Evolutionary conservation across 1,284 basidiomycete species (phyloP).

Genomic region (Ustilago nuda): DNA sequence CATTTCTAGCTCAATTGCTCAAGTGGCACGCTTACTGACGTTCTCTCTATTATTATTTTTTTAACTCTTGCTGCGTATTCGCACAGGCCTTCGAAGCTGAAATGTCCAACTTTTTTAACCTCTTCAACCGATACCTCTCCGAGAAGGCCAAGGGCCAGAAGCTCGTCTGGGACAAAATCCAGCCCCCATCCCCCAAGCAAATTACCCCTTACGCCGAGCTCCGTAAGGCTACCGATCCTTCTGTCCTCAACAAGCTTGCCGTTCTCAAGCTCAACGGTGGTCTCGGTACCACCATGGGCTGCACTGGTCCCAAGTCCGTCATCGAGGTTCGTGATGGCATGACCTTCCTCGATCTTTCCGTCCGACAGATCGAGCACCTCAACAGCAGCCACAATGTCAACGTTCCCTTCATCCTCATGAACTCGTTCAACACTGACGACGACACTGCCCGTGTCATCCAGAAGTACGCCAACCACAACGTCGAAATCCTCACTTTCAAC

Average conservation of each 20-base stretch:
- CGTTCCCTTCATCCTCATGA: slow-evolving; percentile 99
- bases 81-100: slow-evolving; percentile 90
- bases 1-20: background rate
- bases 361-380: slow-evolving; percentile 91
- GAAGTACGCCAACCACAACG: slow-evolving; percentile 88
- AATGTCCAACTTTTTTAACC: slow-evolving; percentile 98
- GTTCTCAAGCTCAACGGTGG: slow-evolving; percentile 99
- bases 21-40: background rate
- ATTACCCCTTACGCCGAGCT: slow-evolving; percentile 89
- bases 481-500: slow-evolving; percentile 79
- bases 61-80: background rate
- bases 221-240: slow-evolving; percentile 62
- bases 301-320: slow-evolving; percentile 76
- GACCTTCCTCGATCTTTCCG: slow-evolving; percentile 98
- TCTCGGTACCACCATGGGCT: slow-evolving; percentile 95
- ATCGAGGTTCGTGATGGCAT: slow-evolving; percentile 80
- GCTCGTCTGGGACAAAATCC: slow-evolving; percentile 97
- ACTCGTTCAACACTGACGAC: slow-evolving; percentile 94
- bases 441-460: slow-evolving; percentile 82
- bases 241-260: slow-evolving; percentile 75
- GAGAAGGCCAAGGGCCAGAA: slow-evolving; percentile 94
- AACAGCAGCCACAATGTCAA: slow-evolving; percentile 77
- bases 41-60: background rate
- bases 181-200: slow-evolving; percentile 91
- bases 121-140: slow-evolving; percentile 96